Evolutionary conservation across 371 early-diverging fungal genomes (phyloP).

Genomic region (Encephalitozoon cuniculi): DNA sequence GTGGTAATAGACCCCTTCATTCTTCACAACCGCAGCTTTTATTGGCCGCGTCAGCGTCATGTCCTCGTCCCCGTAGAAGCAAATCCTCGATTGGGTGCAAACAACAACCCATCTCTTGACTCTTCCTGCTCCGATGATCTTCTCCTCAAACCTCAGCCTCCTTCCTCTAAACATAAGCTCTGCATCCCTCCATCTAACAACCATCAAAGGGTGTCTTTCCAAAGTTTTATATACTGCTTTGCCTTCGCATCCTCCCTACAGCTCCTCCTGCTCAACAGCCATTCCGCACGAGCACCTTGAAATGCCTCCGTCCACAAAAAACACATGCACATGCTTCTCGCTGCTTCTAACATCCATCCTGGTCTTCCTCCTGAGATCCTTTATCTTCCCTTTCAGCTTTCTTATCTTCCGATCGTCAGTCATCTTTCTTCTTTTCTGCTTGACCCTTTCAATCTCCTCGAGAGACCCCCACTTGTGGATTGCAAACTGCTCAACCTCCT

Average conservation of each 20-base stretch:
- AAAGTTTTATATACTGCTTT: background rate
- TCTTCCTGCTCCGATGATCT: background rate
- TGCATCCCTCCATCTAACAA: conserved; percentile 16
- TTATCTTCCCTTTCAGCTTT: conserved; percentile 45
- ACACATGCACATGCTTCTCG: conserved; percentile 41
- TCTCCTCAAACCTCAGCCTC: background rate
- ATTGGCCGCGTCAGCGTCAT: background rate
- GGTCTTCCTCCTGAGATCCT: conserved; percentile 42
- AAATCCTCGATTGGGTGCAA: background rate
- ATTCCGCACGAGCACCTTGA: conserved; percentile 55
- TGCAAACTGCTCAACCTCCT: conserved; percentile 47
- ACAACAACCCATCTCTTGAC: conserved; percentile 21
- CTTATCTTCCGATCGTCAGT: conserved; percentile 45
- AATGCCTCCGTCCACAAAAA: background rate
- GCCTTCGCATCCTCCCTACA: conserved; percentile 20
- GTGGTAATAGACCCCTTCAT: background rate
- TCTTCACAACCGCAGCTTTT: background rate
- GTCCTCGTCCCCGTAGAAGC: conserved; percentile 20
- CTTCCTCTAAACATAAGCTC: background rate
- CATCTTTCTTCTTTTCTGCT: conserved; percentile 20
- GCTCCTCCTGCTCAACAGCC: conserved; percentile 55
- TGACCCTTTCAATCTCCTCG: conserved; percentile 37
- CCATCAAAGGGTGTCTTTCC: background rate
- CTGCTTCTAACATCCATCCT: background rate
- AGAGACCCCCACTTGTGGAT: conserved; percentile 46